phyloP scores from a whole-genome alignment of 805 yeast genomes.

The Kuraishia capsulata region DNA sequence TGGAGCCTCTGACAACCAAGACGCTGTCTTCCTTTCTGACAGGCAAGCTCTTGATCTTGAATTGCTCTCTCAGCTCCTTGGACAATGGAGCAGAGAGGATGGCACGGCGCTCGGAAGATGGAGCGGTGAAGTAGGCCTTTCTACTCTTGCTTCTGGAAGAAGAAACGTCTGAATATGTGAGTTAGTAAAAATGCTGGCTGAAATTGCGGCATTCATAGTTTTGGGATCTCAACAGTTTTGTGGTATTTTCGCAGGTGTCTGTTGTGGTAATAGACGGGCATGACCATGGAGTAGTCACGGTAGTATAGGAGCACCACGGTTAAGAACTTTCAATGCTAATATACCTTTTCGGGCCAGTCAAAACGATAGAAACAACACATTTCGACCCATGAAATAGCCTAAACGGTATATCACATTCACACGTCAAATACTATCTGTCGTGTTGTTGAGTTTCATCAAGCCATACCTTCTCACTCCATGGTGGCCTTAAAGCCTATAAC shows the following conservation, averaged over 20 bases:
- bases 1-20: constrained; percentile 94
- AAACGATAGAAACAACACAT: too few species aligned
- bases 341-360: too few species aligned
- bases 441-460: too few species aligned
- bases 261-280: too few species aligned
- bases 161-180: constrained; percentile 70
- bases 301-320: too few species aligned
- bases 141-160: constrained; percentile 99
- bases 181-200: background rate
- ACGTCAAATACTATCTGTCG: too few species aligned
- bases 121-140: constrained; percentile 99
- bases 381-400: too few species aligned
- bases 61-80: constrained; percentile 96
- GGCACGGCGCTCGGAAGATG: constrained; percentile 90
- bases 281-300: too few species aligned
- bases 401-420: too few species aligned
- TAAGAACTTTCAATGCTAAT: too few species aligned
- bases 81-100: constrained; percentile 98
- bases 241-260: background rate
- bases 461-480: too few species aligned
- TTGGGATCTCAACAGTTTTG: background rate
- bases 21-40: constrained; percentile 97
- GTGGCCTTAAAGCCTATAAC: too few species aligned
- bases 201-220: background rate
- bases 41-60: constrained; percentile 92